These are phyloP conservation scores for Fusarium torulosum DNA, from an alignment of 2,329 filamentous ascomycete genomes.

Conservation along the genomic window DNA sequence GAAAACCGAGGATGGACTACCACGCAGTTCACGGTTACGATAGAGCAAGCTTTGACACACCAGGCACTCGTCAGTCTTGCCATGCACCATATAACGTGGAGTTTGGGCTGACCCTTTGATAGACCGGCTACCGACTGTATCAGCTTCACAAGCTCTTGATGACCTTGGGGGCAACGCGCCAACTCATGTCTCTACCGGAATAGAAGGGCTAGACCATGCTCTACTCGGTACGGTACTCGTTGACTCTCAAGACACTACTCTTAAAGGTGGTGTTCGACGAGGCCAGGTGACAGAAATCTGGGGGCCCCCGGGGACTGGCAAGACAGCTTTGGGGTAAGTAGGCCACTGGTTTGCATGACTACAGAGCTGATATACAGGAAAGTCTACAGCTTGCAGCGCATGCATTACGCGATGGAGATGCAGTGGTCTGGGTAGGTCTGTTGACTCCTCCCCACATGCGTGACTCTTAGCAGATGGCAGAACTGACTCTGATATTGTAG, in stretches of 20 bases:
- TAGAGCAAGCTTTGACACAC: constrained; percentile 69
- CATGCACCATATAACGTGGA: constrained; percentile 5
- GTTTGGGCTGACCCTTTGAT: constrained; percentile 30
- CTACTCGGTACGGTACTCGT: constrained; percentile 49
- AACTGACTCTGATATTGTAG: constrained; percentile 47
- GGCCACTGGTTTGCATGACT: constrained; percentile 22
- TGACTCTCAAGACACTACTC: constrained; percentile 29
- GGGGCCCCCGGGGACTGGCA: constrained; percentile 87
- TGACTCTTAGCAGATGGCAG: not conserved
- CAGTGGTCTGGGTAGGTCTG: constrained; percentile 87
- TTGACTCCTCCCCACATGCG: constrained; percentile 45
- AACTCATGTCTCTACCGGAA: constrained; percentile 67
- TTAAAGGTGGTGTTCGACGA: constrained; percentile 71
- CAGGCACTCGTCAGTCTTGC: constrained; percentile 63
- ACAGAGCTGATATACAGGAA: constrained; percentile 35
- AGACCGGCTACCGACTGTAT: constrained; percentile 84
- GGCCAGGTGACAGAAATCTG: constrained; percentile 89
- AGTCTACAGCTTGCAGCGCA: constrained; percentile 79
- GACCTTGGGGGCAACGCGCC: constrained; percentile 65
- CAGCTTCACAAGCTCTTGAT: constrained; percentile 78
- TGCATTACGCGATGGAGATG: constrained; percentile 69
- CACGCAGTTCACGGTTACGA: constrained; percentile 71
- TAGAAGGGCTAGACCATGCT: constrained; percentile 64
- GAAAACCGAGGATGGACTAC: constrained; percentile 65
- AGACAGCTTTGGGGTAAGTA: constrained; percentile 82